Conservation (phyloP, 2,329 filamentous ascomycete genomes). For the Gaeumannomyces sp. region DNA sequence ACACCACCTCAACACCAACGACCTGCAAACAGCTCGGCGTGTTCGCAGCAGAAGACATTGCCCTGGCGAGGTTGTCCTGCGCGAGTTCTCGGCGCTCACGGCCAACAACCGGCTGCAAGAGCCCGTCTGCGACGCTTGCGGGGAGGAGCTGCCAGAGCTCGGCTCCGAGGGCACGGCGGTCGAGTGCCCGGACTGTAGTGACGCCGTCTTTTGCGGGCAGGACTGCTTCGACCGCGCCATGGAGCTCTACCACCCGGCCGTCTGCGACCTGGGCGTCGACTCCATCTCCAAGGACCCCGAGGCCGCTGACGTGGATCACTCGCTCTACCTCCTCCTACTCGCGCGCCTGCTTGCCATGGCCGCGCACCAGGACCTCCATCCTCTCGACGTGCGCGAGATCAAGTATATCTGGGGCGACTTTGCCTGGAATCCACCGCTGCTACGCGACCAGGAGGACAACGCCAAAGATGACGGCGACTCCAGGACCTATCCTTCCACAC, state of each 20-base stretch:
- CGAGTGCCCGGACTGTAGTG: constrained; percentile 54
- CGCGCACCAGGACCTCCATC: constrained; percentile 52
- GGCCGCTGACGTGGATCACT: constrained; percentile 49
- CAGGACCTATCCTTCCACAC: not conserved
- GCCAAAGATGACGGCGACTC: not conserved
- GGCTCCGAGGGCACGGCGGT: constrained; percentile 31
- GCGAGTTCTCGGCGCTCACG: constrained; percentile 80
- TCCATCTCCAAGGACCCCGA: constrained; percentile 59
- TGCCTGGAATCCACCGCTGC: constrained; percentile 47
- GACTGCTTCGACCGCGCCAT: constrained; percentile 53
- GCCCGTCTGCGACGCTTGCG: constrained; percentile 83
- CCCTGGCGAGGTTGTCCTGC: constrained; percentile 68
- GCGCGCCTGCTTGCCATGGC: constrained; percentile 59
- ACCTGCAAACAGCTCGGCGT: constrained; percentile 77
- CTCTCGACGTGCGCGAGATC: constrained; percentile 57
- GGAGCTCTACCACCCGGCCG: constrained; percentile 55
- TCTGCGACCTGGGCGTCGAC: constrained; percentile 62
- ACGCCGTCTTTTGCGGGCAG: constrained; percentile 60
- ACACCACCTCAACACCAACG: constrained; percentile 23
- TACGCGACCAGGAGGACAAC: constrained; percentile 30
- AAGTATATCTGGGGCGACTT: constrained; percentile 68
- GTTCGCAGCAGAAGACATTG: constrained; percentile 78
- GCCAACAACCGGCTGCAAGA: constrained; percentile 86
- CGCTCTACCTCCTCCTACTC: constrained; percentile 57
- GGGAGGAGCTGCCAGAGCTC: constrained; percentile 61